Conservation (phyloP, 192 early-diverging fungal genomes). For the Diversispora eburnea region DNA sequence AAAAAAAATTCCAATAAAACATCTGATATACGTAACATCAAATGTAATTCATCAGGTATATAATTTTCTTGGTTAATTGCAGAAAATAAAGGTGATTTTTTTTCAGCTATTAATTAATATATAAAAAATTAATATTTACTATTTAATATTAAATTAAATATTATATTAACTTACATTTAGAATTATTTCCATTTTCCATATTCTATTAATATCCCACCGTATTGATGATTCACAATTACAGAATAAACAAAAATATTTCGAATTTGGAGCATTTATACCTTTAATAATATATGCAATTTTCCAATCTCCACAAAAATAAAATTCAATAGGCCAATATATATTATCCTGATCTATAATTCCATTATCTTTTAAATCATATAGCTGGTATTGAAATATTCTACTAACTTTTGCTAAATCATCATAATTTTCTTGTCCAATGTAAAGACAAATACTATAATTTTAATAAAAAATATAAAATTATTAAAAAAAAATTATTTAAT, state of each 20-base stretch:
- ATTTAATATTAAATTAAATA: not conserved
- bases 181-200: not conserved
- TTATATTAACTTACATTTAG: constrained; percentile 1
- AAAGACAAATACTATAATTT: constrained; percentile 7
- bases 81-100: not conserved
- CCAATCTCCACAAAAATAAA: too few species aligned
- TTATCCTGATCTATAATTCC: not conserved
- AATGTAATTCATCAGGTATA: too few species aligned
- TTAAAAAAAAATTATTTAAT: not conserved
- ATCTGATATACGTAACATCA: too few species aligned
- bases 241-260: not conserved
- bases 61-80: not conserved
- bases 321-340: not conserved
- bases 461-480: not conserved
- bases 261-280: not conserved
- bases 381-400: not conserved
- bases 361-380: not conserved
- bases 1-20: not conserved
- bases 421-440: not conserved
- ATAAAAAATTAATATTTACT: constrained; percentile 2
- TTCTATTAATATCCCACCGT: not conserved
- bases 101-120: not conserved
- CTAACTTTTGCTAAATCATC: not conserved
- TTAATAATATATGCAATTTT: not conserved
- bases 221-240: not conserved